Base-by-base conservation (phyloP, 2,329 filamentous ascomycete species). In the Ceratocystis albifundus region DNA sequence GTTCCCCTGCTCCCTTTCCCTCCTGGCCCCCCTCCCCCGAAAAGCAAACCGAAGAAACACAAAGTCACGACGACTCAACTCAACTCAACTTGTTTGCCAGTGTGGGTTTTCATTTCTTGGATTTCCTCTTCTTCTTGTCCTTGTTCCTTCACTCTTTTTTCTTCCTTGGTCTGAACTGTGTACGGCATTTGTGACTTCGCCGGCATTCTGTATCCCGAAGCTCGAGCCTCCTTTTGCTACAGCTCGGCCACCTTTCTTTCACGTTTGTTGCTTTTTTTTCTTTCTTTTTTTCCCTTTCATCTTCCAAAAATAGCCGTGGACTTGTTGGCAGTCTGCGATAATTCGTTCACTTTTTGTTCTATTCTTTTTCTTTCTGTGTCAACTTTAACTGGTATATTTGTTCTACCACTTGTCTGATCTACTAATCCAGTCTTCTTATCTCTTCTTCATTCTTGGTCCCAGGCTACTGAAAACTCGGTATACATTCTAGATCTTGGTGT, bases 301-400 rank as follows among this genome's bases (percentile, higher is more conserved):
- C 46, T 46, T 66, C 48, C 20, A 53, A 53, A 53, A 53, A 53
- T 25, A 53, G 48, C 20, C 20, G 25, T 25, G 8, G 20, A 53
- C 48, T 64, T 62, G 12, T 61, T 61, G 44, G 22, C 12, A 22
- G 22, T n/a, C 57, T 48, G 53, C 67, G 41, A 28, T 48, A 32
- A 8, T 17, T 45, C 32, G 57, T 45, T 65, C 64, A 66, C 61
- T 63, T 66, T 62, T 62, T 3, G 10, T 50, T 32, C 25, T 48
- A 17, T 32, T 62, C 55, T 48, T 44, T 62, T 66, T 12, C 62
- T 62, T 66, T 12, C 62, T n/a, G 57, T 64, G 44, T 53, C 20
- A n/a, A 53, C 48, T 25, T 53, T 17, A 3, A 53, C 25, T 28
- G 20, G 48, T 1, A 25, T 25, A 10, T 41, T 62, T 62, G 25